phyloP scores from a whole-genome alignment of 208 protist genomes.

The Phytomonas francai region DNA sequence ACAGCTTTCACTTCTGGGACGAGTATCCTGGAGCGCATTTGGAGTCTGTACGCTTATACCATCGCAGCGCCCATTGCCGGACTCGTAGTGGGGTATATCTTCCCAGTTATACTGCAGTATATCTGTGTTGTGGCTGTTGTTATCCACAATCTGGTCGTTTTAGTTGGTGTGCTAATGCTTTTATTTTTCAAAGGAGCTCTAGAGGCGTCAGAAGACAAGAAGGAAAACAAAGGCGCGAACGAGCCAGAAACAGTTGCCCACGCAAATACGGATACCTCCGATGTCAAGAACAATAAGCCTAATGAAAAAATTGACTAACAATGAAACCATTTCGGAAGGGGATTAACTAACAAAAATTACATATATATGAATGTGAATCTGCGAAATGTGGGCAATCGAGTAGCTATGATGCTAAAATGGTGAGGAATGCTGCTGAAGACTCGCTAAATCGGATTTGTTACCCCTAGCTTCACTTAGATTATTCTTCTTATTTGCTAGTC shows the following conservation, averaged over 20 bases:
- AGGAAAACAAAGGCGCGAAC: not conserved
- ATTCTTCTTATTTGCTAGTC: not conserved
- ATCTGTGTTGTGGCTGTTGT: slow-evolving; percentile 11
- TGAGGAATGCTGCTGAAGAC: not conserved
- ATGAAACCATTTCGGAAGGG: not conserved
- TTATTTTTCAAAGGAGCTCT: not conserved
- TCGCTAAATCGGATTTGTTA: not conserved
- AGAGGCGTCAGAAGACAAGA: not conserved
- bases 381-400: not conserved
- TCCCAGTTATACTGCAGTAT: slow-evolving; percentile 27
- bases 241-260: not conserved
- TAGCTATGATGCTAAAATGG: not conserved
- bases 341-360: not conserved
- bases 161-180: not conserved
- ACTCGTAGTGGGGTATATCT: slow-evolving; percentile 17
- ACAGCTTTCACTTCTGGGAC: not conserved
- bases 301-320: not conserved
- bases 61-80: slow-evolving; percentile 19
- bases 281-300: not conserved
- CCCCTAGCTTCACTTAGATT: not conserved
- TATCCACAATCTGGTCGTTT: slow-evolving; percentile 1
- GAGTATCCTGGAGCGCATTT: slow-evolving; percentile 1
- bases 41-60: slow-evolving; percentile 7
- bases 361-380: not conserved
- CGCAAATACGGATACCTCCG: not conserved